phyloP scores from a whole-genome alignment of 2,329 filamentous ascomycete species.

The Parastagonospora avenae region DNA sequence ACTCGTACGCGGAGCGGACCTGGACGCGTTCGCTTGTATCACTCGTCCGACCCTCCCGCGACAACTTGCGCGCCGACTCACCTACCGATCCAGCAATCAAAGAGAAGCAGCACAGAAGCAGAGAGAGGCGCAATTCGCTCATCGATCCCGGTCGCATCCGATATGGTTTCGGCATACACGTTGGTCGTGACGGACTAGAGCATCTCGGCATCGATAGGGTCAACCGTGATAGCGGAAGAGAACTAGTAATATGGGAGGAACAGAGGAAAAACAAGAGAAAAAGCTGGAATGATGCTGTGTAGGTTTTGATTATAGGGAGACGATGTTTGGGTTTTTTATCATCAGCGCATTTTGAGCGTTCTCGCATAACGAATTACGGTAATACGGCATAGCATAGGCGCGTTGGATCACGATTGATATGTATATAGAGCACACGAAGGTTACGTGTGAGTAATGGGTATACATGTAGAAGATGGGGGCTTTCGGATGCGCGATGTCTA shows the following conservation, averaged over 20 bases:
- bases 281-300: constrained; percentile 29
- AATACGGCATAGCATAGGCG: background rate
- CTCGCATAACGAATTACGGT: background rate
- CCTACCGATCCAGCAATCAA: constrained; percentile 22
- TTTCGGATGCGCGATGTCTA: too few relatives aligned
- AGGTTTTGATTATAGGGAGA: background rate
- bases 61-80: constrained; percentile 33
- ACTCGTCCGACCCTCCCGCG: constrained; percentile 35
- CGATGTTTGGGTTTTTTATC: background rate
- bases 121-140: constrained; percentile 36
- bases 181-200: constrained; percentile 63
- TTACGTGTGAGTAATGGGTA: too few relatives aligned
- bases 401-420: background rate
- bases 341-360: constrained; percentile 1
- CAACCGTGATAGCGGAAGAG: constrained; percentile 42
- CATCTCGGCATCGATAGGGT: constrained; percentile 66
- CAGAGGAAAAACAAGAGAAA: constrained; percentile 33
- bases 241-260: constrained; percentile 46
- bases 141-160: constrained; percentile 41
- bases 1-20: constrained; percentile 53
- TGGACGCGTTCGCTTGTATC: constrained; percentile 33
- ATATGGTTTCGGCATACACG: constrained; percentile 64
- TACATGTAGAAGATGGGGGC: too few relatives aligned
- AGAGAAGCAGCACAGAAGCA: constrained; percentile 19
- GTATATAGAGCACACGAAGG: too few relatives aligned